Conservation (phyloP, 805 yeast species). For the Millerozyma miso region DNA sequence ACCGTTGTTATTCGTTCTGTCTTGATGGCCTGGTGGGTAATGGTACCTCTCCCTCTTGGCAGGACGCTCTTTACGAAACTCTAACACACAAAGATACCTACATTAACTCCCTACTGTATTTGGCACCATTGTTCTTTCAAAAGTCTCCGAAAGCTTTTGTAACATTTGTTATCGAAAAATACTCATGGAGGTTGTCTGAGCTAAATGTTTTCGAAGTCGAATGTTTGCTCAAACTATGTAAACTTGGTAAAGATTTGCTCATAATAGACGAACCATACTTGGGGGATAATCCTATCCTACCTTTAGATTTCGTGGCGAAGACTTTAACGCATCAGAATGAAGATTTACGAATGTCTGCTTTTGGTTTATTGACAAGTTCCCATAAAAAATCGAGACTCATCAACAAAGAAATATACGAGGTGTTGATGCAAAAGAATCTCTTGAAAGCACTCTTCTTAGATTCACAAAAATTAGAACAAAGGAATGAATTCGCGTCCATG, state of each 20-base stretch:
- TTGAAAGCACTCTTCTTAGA: conserved; percentile 58
- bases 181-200: conserved; percentile 8
- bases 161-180: conserved; percentile 27
- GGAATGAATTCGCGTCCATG: conserved; percentile 62
- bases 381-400: conserved; percentile 60
- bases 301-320: conserved; percentile 1
- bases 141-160: conserved; percentile 42
- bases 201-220: conserved; percentile 23
- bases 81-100: conserved; percentile 17
- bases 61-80: neutral
- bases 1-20: conserved; percentile 7
- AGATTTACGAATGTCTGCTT: conserved; percentile 48
- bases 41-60: neutral
- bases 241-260: conserved; percentile 59
- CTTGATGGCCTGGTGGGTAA: neutral
- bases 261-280: conserved; percentile 5
- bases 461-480: conserved; percentile 53
- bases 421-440: conserved; percentile 34
- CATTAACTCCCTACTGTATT: conserved; percentile 51
- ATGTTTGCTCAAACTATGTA: conserved; percentile 50
- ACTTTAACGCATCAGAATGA: conserved; percentile 42
- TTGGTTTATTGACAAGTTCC: conserved; percentile 58
- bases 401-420: conserved; percentile 37
- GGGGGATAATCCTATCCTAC: conserved; percentile 3
- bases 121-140: conserved; percentile 62